phyloP scores from a whole-genome alignment of 768 basidiomycete genomes.

The Boletus insuetus region DNA sequence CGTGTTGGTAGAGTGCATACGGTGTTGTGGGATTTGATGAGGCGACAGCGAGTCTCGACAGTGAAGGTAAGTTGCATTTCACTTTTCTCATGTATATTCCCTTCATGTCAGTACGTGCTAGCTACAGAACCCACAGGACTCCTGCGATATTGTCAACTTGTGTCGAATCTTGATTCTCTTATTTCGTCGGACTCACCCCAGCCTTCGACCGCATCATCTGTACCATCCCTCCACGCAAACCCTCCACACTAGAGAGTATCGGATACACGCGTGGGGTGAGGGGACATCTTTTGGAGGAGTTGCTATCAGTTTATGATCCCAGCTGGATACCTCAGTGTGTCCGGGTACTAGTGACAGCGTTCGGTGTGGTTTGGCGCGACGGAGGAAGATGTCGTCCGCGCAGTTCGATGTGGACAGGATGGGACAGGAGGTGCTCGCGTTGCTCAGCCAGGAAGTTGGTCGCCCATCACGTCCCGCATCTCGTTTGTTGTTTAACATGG shows the following conservation, averaged over 20 bases:
- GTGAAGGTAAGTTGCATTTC: conserved; percentile 5
- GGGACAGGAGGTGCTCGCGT: conserved; percentile 38
- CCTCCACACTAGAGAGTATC: conserved; percentile 51
- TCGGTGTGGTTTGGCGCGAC: conserved; percentile 46
- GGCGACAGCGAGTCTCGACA: conserved; percentile 36
- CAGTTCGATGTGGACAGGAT: conserved; percentile 33
- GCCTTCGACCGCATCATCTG: background rate
- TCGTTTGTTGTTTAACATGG: background rate
- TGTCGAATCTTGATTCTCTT: conserved; percentile 11
- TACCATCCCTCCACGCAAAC: conserved; percentile 56
- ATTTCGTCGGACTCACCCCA: background rate
- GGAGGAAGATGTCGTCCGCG: conserved; percentile 22
- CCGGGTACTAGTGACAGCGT: conserved; percentile 49
- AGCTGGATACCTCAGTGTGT: conserved; percentile 55
- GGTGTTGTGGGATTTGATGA: conserved; percentile 45
- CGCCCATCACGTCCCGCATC: background rate
- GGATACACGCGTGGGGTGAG: conserved; percentile 45
- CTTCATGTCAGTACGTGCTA: background rate
- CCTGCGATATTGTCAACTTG: conserved; percentile 17
- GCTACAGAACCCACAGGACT: conserved; percentile 20
- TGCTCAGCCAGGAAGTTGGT: conserved; percentile 45
- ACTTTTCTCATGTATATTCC: background rate
- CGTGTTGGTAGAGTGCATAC: conserved; percentile 37
- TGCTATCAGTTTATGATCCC: conserved; percentile 47
- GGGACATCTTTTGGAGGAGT: conserved; percentile 44